Percentiles rank a stretch among this genome's conserved stretches.
Evolutionary conservation across 2,329 filamentous ascomycete genomes (phyloP).

Genomic region (Trichophyton benhamiae): DNA sequence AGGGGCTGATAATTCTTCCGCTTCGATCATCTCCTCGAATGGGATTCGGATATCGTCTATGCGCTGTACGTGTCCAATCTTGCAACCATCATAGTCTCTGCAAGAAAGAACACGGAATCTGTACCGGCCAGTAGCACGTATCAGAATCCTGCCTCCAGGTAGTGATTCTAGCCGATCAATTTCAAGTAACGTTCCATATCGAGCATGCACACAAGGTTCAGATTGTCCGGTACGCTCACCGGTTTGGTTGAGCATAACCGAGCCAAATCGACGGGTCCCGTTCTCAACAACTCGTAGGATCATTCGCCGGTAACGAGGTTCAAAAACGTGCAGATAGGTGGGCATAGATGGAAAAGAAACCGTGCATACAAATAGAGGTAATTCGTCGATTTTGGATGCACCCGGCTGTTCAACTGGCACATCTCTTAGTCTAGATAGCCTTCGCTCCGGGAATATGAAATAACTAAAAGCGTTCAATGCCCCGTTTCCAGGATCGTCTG

Average conservation of each 20-base stretch:
- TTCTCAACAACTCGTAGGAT: slow-evolving; percentile 61
- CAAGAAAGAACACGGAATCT: slow-evolving; percentile 58
- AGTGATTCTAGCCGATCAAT: slow-evolving; percentile 63
- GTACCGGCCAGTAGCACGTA: slow-evolving; percentile 65
- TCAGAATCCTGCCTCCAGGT: slow-evolving; percentile 65
- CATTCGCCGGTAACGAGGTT: slow-evolving; percentile 86
- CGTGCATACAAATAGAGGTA: slow-evolving; percentile 67
- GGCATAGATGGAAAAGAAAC: slow-evolving; percentile 65
- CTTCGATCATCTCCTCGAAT: slow-evolving; percentile 68
- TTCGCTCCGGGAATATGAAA: slow-evolving; percentile 55
- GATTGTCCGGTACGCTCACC: slow-evolving; percentile 8
- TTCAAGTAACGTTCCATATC: slow-evolving; percentile 65
- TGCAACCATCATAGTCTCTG: slow-evolving; percentile 62
- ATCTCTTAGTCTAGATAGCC: slow-evolving; percentile 46
- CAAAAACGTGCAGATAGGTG: slow-evolving; percentile 82
- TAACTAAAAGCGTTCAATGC: slow-evolving; percentile 52
- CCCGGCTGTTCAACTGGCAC: slow-evolving; percentile 46
- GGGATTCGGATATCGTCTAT: slow-evolving; percentile 70
- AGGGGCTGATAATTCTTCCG: slow-evolving; percentile 44
- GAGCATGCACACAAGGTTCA: slow-evolving; percentile 47
- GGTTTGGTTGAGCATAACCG: slow-evolving; percentile 59
- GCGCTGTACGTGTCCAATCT: slow-evolving; percentile 61
- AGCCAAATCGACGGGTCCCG: slow-evolving; percentile 65
- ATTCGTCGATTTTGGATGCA: slow-evolving; percentile 40
- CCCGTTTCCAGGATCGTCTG: slow-evolving; percentile 47